phyloP scores from a whole-genome alignment of 148 eudicot species.

The Fagopyrum tataricum region DNA sequence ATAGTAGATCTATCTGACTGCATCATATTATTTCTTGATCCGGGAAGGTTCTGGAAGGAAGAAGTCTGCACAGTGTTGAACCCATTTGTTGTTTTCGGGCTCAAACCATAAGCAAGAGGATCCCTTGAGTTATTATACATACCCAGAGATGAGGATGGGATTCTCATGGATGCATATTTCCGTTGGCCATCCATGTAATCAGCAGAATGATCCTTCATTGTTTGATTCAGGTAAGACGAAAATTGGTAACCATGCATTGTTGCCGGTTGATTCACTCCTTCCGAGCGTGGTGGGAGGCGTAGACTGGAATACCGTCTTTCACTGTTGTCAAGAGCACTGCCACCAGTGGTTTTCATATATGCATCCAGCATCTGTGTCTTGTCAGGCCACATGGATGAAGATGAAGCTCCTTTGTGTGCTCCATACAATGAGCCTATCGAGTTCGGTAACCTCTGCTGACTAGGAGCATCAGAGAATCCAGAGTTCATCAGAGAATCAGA shows the following conservation, averaged over 20 bases:
- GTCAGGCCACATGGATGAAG: constrained; percentile 48
- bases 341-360: constrained; percentile 35
- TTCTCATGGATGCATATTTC: constrained; percentile 33
- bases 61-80: constrained; percentile 43
- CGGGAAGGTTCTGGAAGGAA: constrained; percentile 50
- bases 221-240: constrained; percentile 42
- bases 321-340: constrained; percentile 31
- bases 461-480: constrained; percentile 32
- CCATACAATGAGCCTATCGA: constrained; percentile 41
- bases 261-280: constrained; percentile 65
- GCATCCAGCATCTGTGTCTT: constrained; percentile 44
- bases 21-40: constrained; percentile 48
- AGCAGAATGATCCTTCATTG: constrained; percentile 45
- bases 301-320: constrained; percentile 84
- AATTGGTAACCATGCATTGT: constrained; percentile 80
- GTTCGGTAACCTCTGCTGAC: constrained; percentile 34
- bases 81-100: constrained; percentile 44
- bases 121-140: constrained; percentile 34
- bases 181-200: constrained; percentile 38
- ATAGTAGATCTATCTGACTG: constrained; percentile 35
- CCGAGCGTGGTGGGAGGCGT: constrained; percentile 66
- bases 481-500: constrained; percentile 42
- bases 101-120: constrained; percentile 33
- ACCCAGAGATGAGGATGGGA: constrained; percentile 27
- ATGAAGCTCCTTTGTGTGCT: constrained; percentile 30